A percentile compares a stretch with the other conserved stretches of the same genome.
Evolutionary conservation across 306 rosid genomes (phyloP).

Genomic region (Abrus precatorius): DNA sequence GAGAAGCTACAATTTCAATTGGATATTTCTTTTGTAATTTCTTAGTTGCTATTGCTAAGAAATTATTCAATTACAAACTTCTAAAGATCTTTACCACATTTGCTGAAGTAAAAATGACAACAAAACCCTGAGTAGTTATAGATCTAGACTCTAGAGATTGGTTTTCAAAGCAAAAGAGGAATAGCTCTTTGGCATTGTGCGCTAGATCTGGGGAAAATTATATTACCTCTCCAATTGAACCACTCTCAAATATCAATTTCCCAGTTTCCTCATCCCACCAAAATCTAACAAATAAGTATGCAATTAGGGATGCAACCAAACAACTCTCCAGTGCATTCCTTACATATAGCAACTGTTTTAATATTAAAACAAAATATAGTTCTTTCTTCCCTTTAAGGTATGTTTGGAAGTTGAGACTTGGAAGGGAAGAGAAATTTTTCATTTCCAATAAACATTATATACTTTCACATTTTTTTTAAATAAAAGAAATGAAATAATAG

Average conservation of each 20-base stretch:
- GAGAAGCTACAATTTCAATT: not conserved
- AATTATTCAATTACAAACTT: not conserved
- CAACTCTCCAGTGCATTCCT: not conserved
- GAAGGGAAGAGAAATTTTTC: no score
- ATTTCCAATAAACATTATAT: no score
- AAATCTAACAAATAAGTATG: not conserved
- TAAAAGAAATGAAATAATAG: no score
- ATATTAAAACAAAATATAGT: conserved; percentile 19
- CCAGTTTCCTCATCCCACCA: conserved; percentile 17
- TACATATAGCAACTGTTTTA: conserved; percentile 1
- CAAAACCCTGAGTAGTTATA: not conserved
- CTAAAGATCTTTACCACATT: not conserved
- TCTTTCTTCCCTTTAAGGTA: conserved; percentile 5
- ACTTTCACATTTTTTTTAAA: no score
- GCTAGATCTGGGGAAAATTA: not conserved
- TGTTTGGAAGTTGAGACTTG: no score
- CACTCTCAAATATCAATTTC: conserved; percentile 24
- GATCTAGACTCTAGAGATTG: not conserved
- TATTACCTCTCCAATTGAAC: not conserved
- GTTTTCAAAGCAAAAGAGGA: conserved; percentile 7
- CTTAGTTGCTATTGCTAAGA: not conserved
- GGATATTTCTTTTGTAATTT: not conserved
- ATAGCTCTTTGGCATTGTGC: not conserved
- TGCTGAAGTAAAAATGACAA: conserved; percentile 5
- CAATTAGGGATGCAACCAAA: conserved; percentile 26